Percentiles rank a stretch among this genome's conserved stretches.
These are phyloP conservation scores for Fusarium austroafricanum DNA, from an alignment of 2,329 filamentous ascomycete genomes.

Conservation along the genomic window DNA sequence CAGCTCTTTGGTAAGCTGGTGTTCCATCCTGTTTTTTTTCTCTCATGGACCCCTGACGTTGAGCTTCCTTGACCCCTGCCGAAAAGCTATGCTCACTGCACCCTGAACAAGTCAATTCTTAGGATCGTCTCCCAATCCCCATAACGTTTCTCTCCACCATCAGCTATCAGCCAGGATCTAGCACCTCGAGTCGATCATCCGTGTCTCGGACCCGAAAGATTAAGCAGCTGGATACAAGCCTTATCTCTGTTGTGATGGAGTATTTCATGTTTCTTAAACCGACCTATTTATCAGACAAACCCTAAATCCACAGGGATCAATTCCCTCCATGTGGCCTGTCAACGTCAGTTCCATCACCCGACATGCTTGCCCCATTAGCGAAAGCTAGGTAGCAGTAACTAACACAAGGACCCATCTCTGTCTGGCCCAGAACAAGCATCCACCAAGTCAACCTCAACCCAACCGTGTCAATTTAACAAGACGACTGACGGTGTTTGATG, in stretches of 20 bases:
- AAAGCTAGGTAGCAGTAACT: slow-evolving; percentile 26
- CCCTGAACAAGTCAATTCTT: slow-evolving; percentile 27
- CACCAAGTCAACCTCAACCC: slow-evolving; percentile 28
- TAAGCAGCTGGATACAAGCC: not conserved
- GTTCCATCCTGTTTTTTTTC: slow-evolving; percentile 13
- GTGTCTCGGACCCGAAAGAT: slow-evolving; percentile 28
- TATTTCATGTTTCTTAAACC: not conserved
- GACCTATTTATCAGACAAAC: slow-evolving; percentile 2
- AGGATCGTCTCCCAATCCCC: slow-evolving; percentile 23
- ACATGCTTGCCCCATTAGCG: slow-evolving; percentile 38
- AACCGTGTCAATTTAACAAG: slow-evolving; percentile 12
- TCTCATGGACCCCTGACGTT: slow-evolving; percentile 13
- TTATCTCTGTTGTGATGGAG: not conserved
- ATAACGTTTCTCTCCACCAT: slow-evolving; percentile 25
- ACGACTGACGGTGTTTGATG: slow-evolving; percentile 19
- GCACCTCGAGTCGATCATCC: slow-evolving; percentile 40
- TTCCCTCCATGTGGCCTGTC: slow-evolving; percentile 31
- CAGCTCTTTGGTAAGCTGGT: slow-evolving; percentile 7
- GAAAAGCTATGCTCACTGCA: slow-evolving; percentile 17
- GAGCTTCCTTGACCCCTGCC: slow-evolving; percentile 17
- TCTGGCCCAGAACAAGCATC: slow-evolving; percentile 27
- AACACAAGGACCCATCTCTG: slow-evolving; percentile 28
- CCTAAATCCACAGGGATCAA: slow-evolving; percentile 1
- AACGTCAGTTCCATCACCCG: slow-evolving; percentile 36
- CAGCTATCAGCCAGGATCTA: slow-evolving; percentile 25